Base-by-base conservation (phyloP, 768 basidiomycete species). In the Mycena kentingensis region DNA sequence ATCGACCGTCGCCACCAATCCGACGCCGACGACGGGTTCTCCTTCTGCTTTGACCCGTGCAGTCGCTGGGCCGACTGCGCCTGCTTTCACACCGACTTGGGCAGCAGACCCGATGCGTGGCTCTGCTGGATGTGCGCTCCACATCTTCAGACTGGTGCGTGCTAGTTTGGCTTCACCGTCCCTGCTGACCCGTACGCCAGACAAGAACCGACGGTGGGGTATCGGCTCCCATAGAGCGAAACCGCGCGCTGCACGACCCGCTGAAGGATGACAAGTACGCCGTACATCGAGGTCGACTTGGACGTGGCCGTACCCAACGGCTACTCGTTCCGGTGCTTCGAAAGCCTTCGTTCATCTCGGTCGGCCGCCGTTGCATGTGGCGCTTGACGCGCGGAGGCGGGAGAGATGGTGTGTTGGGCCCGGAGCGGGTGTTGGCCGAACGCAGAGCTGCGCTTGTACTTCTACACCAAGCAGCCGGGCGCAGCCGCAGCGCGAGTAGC, bases 21-120 rank as follows among this genome's bases (percentile, higher is more conserved):
- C 54, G 70, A 76, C 39, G 77, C 82, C 63, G 92, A 92, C 69
- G 90, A 92, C 66, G 91, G 91, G 19, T 90, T 87, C 67, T 87
- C 84, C 10, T 88, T 94, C 56, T 88, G 87, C 10, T 95, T 92
- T 70, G 93, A 94, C 67, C 66, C 73, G 43, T 95, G 93, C 65
- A 79, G 78, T 19, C 79, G 86, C 32, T 94, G 93, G 91, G 87
- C 86, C 60, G 93, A 95, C 70, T 84, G 81, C 6, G 84, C 82
- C 7, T 94, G 93, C 70, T 88, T 88, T 60, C 79, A 74, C 41
- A 84, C 88, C 55, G 70, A 74, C 12, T 70, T 78, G 46, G 79
- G 75, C 6, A 64, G 60, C 60, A 85, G 88, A 0, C 87, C 88
- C 1, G 90, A 93, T 41, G 80, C 85, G 51, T 93, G 88, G 77